Percentiles rank a stretch among this genome's conserved stretches.
Conservation (phyloP, 2,329 filamentous ascomycete species). For the Colletotrichum sp. region DNA sequence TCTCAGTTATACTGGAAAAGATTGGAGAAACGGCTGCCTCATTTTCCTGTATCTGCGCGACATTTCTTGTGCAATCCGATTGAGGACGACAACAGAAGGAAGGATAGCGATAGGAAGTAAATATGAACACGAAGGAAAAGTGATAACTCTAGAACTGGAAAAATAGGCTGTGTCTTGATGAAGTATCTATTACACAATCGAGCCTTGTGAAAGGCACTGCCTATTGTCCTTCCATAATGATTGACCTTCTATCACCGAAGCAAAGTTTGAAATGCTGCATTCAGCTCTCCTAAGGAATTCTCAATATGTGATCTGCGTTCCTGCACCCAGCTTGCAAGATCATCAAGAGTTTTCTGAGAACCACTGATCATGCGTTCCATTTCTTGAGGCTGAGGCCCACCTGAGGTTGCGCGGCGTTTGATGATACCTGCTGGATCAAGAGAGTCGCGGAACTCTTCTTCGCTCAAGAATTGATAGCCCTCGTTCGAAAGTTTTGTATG, state of each 20-base stretch:
- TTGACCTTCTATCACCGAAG: background rate
- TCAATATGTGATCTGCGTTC: background rate
- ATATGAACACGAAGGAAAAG: background rate
- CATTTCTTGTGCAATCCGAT: fast-evolving
- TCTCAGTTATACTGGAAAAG: background rate
- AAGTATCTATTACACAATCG: background rate
- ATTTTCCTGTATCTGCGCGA: background rate
- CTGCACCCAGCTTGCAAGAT: background rate
- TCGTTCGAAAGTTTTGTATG: background rate
- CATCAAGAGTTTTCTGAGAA: background rate
- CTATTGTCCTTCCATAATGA: fast-evolving
- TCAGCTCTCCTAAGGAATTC: background rate
- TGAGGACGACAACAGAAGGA: background rate
- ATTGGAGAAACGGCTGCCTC: background rate
- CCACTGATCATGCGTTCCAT: conserved; percentile 8
- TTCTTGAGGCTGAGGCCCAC: conserved; percentile 5
- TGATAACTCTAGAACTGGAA: background rate
- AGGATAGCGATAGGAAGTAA: background rate
- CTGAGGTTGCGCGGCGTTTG: background rate
- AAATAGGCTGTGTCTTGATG: background rate
- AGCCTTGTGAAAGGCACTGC: background rate
- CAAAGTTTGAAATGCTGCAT: background rate
- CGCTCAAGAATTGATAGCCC: background rate
- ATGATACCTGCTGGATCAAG: conserved; percentile 7
- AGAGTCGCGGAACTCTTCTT: background rate